A percentile compares a stretch with the other conserved stretches of the same genome.
Evolutionary conservation across 257 asterid species (phyloP).

Genomic region (Mentha longifolia): DNA sequence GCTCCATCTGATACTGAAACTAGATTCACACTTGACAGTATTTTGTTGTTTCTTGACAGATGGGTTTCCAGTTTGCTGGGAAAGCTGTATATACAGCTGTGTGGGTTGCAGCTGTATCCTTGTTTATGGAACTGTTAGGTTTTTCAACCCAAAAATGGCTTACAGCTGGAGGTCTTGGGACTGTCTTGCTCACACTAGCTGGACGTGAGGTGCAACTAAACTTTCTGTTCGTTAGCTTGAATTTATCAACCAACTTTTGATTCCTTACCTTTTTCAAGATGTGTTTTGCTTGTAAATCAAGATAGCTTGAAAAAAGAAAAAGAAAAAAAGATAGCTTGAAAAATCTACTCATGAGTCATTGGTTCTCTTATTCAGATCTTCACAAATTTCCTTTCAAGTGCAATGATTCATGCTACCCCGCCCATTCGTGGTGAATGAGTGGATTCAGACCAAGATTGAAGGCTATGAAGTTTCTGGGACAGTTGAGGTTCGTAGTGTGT

Average conservation of each 20-base stretch:
- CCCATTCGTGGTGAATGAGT: conserved; percentile 86
- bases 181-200: conserved; percentile 98
- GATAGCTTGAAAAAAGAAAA: conserved; percentile 17
- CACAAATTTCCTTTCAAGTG: conserved; percentile 97
- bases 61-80: conserved; percentile 98
- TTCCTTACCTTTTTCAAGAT: conserved; percentile 1
- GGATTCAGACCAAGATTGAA: conserved; percentile 97
- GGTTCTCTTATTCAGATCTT: conserved; percentile 64
- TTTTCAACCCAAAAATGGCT: conserved; percentile 98
- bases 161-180: conserved; percentile 99
- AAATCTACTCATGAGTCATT: conserved; percentile 10
- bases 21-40: conserved; percentile 17
- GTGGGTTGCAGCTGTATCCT: conserved; percentile 94
- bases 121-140: conserved; percentile 98
- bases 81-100: conserved; percentile 89
- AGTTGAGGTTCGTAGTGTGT: conserved; percentile 74
- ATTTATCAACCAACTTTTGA: conserved; percentile 18
- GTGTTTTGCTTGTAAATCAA: conserved; percentile 20
- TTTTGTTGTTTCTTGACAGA: conserved; percentile 55
- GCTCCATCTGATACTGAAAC: conserved; percentile 22
- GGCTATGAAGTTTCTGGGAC: conserved; percentile 99
- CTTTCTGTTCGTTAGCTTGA: conserved; percentile 22
- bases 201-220: conserved; percentile 83
- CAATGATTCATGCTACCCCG: conserved; percentile 97
- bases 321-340: conserved; percentile 15